Evolutionary conservation across 2,329 filamentous ascomycete species (phyloP), one percentile per base, ranked within the genome.

Genomic region (Colletotrichum coccodes): DNA sequence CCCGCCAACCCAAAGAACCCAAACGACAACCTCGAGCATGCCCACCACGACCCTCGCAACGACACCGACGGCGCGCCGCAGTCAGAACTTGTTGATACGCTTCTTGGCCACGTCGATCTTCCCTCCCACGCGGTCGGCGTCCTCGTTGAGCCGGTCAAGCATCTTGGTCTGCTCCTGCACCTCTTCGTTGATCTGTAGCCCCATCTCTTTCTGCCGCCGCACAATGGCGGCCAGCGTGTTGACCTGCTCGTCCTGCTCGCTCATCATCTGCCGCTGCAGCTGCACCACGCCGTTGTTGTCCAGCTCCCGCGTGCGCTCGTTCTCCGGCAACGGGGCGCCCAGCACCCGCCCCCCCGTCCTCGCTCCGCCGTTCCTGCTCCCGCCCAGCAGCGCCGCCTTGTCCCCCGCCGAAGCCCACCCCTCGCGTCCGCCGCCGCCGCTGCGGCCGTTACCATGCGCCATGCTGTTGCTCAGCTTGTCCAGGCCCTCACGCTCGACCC

Each of bases 61-160:
- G 18, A 75, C 14, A 47, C 70, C 70, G 23, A 75, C 57, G 12
- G 71, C 66, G 36, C 50, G 47, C 73, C 72, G 60, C 68, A 79
- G 80, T 84, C 82, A 86, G 73, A 94, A 89, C 82, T 91, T 92
- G 76, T 85, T 87, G 67, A 91, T 87, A 65, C 92, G 86, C 74
- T 90, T 90, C 82, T 92, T 94, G n/a, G 90, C 92, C 69, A 95
- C 88, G 70, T 86, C 85, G 64, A 95, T 80, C 85, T 95, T 95
- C 70, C 86, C 86, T 49, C 86, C 84, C 18, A 94, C 83, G 6
- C 91, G 83, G 70, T 91, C 89, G 3, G 87, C 86, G 79, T 94
- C 91, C 63, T 89, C 83, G 71, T 91, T 90, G 70, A 94, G 76
- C 72, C 89, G 79, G 14, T 89, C 86, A 34, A 96, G 82, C 87